A percentile compares a stretch with the other conserved stretches of the same genome.
Conservation (phyloP, 1,139 yeast genomes). For the Yarrowia galli region DNA sequence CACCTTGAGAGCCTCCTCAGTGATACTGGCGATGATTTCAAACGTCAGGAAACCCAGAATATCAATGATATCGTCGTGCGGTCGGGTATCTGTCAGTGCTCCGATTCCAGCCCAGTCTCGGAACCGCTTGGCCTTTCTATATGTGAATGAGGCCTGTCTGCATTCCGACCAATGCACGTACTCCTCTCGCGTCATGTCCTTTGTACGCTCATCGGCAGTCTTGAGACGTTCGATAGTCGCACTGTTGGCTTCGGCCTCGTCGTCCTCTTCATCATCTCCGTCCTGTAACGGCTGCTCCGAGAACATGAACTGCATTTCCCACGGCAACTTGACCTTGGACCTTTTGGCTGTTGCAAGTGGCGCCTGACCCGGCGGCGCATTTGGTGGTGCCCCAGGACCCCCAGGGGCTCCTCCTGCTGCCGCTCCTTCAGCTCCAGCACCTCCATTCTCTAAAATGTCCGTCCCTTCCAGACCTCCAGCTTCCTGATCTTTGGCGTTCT, state of each 20-base stretch:
- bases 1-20: constrained; percentile 88
- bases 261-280: constrained; percentile 77
- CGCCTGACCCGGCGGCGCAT: constrained; percentile 48
- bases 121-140: constrained; percentile 88
- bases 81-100: constrained; percentile 84
- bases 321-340: constrained; percentile 83
- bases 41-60: constrained; percentile 93
- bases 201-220: constrained; percentile 93
- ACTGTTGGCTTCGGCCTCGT: constrained; percentile 85
- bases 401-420: constrained; percentile 48
- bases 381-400: neutral
- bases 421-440: constrained; percentile 45
- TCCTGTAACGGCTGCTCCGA: constrained; percentile 85
- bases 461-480: constrained; percentile 75
- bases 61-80: constrained; percentile 96
- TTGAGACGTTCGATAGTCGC: constrained; percentile 88
- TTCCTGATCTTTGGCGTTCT: constrained; percentile 96
- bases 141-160: constrained; percentile 96
- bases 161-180: constrained; percentile 99
- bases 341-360: constrained; percentile 72
- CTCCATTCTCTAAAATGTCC: constrained; percentile 60
- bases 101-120: constrained; percentile 96
- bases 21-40: constrained; percentile 92
- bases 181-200: constrained; percentile 93
- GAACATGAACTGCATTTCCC: constrained; percentile 96